A percentile compares a stretch with the other conserved stretches of the same genome.
phyloP scores from a whole-genome alignment of 2,329 filamentous ascomycete species.

The Epichloe sp. region DNA sequence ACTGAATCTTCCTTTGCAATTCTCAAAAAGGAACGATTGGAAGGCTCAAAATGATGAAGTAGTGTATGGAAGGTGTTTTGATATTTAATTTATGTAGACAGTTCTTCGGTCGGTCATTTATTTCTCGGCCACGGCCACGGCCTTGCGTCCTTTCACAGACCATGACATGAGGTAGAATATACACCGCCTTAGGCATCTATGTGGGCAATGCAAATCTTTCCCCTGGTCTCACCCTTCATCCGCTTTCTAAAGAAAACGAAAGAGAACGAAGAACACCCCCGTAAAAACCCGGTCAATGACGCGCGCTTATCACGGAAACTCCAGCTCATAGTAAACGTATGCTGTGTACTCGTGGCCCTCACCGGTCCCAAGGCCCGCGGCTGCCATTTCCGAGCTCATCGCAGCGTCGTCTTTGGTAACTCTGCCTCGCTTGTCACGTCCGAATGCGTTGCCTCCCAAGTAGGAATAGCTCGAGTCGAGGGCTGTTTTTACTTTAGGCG shows the following conservation, averaged over 20 bases:
- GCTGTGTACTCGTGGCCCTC: constrained; percentile 81
- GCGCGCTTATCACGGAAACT: constrained; percentile 40
- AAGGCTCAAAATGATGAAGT: too few relatives aligned
- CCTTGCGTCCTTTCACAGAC: constrained; percentile 5
- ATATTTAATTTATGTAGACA: neutral
- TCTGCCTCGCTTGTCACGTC: constrained; percentile 83
- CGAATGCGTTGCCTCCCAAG: constrained; percentile 87
- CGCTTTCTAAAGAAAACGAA: neutral
- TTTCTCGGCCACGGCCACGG: neutral
- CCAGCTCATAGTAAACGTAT: constrained; percentile 95
- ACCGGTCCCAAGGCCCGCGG: constrained; percentile 51
- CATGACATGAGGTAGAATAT: constrained; percentile 16
- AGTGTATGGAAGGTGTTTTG: neutral
- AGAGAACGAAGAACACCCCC: neutral
- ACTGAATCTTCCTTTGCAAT: neutral
- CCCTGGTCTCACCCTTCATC: neutral
- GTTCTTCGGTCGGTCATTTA: neutral
- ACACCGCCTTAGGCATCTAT: constrained; percentile 13
- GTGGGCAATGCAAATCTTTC: neutral
- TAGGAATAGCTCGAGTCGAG: constrained; percentile 82
- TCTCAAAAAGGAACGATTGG: neutral
- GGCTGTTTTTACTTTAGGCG: constrained; percentile 64
- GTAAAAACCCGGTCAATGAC: neutral
- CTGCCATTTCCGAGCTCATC: constrained; percentile 70
- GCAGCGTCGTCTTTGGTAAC: constrained; percentile 80